Conservation (phyloP, 2,329 filamentous ascomycete species). For the Fusarium xylarioides region DNA sequence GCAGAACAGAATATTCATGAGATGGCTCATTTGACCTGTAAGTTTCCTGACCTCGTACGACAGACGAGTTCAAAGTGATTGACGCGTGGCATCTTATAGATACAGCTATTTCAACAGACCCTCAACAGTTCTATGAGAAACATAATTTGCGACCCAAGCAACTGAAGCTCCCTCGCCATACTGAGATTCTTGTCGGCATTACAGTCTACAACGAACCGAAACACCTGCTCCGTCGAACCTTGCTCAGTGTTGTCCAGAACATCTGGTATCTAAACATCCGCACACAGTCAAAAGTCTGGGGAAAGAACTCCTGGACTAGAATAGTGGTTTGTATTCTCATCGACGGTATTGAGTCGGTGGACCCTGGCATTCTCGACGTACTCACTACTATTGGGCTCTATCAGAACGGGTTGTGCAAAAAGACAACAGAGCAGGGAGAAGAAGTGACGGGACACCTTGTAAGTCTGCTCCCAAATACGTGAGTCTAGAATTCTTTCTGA, state of each 20-base stretch:
- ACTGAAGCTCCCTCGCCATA: constrained; percentile 46
- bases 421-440: constrained; percentile 44
- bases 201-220: constrained; percentile 99
- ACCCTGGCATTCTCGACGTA: constrained; percentile 92
- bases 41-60: fast-evolving
- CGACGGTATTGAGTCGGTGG: constrained; percentile 94
- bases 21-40: neutral
- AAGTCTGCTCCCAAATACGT: fast-evolving
- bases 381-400: constrained; percentile 93
- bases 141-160: neutral
- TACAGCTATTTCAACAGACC: neutral
- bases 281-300: constrained; percentile 98
- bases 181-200: constrained; percentile 93
- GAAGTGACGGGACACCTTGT: neutral
- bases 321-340: constrained; percentile 97
- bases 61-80: too few relatives aligned
- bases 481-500: fast-evolving
- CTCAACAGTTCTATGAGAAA: neutral
- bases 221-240: constrained; percentile 87
- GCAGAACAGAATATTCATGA: neutral
- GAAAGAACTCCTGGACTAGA: constrained; percentile 98
- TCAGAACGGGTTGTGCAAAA: constrained; percentile 97
- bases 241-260: constrained; percentile 97
- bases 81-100: neutral
- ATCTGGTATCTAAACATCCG: constrained; percentile 96